phyloP scores from a whole-genome alignment of 108 stramenopile species.

The Cyclotella kingstonii region DNA sequence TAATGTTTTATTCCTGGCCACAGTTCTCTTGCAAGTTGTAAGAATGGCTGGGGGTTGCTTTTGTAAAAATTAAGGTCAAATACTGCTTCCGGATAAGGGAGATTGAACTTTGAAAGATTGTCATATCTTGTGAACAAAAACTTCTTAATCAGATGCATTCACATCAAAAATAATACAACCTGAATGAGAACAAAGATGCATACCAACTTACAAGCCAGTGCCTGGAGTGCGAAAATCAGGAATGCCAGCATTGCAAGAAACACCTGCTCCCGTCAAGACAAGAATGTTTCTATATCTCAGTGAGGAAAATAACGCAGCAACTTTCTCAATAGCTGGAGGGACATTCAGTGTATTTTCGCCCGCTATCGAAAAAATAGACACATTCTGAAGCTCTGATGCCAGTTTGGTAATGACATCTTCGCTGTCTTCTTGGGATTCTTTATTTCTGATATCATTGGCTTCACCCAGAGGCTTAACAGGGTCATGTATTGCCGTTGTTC shows the following conservation, averaged over 20 bases:
- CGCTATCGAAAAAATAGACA: background rate
- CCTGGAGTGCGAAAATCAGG: constrained; percentile 94
- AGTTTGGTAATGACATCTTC: constrained; percentile 1
- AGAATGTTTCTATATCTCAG: constrained; percentile 44
- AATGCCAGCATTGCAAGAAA: constrained; percentile 84
- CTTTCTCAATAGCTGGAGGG: constrained; percentile 18
- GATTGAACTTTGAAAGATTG: constrained; percentile 85
- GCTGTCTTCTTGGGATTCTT: background rate
- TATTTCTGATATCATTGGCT: background rate
- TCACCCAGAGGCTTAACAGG: too few species aligned
- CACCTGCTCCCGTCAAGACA: constrained; percentile 58
- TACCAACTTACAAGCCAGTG: constrained; percentile 59
- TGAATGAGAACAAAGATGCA: background rate
- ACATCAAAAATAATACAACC: background rate
- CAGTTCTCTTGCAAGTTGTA: constrained; percentile 71
- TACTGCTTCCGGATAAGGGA: constrained; percentile 90
- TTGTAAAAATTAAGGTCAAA: constrained; percentile 90
- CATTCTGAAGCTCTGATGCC: background rate
- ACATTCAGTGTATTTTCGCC: background rate
- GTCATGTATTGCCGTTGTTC: too few species aligned
- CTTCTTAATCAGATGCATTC: background rate
- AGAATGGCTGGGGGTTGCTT: constrained; percentile 70
- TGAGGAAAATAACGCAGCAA: constrained; percentile 28
- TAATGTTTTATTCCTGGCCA: constrained; percentile 79
- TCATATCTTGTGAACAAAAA: constrained; percentile 48